phyloP scores from a whole-genome alignment of 495 filamentous ascomycete species.

The Aspergillus nanangensis region DNA sequence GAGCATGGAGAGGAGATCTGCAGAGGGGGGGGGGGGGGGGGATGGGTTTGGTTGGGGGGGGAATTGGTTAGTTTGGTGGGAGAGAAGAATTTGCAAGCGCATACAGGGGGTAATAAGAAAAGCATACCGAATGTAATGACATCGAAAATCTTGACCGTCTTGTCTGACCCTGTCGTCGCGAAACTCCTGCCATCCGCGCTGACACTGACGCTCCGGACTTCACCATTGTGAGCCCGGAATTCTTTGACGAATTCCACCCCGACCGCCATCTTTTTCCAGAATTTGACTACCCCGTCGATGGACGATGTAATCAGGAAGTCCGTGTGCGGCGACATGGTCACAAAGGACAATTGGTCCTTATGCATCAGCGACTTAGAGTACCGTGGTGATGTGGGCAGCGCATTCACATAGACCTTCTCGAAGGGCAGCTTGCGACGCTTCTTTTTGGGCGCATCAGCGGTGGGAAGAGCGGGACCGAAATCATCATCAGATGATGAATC shows the following conservation, averaged over 20 bases:
- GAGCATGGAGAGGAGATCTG: conserved; percentile 78
- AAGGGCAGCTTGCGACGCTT: conserved; percentile 86
- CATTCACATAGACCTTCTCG: conserved; percentile 89
- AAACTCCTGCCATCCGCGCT: conserved; percentile 92
- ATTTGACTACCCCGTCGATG: conserved; percentile 90
- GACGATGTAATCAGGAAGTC: conserved; percentile 95
- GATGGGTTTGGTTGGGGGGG: no score
- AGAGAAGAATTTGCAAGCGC: no score
- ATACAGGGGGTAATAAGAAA: no score
- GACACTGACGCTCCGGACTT: conserved; percentile 74
- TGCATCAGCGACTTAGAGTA: conserved; percentile 99
- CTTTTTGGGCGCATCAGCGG: conserved; percentile 72
- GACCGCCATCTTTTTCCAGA: conserved; percentile 94
- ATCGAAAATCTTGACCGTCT: conserved; percentile 93
- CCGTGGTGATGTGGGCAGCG: conserved; percentile 73
- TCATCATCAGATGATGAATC: conserved; percentile 87
- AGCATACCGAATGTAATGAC: conserved; percentile 78
- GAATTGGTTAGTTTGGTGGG: no score
- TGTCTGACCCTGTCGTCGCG: conserved; percentile 82
- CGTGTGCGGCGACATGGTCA: conserved; percentile 80
- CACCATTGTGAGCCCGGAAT: conserved; percentile 84
- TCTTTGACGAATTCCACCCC: conserved; percentile 98
- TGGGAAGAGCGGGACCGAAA: conserved; percentile 85
- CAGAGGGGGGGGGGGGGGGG: background rate
- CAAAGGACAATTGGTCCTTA: conserved; percentile 84